These are phyloP conservation scores for Rhodotorula kratochvilovae DNA, from an alignment of 768 basidiomycete species.

Conservation along the genomic window DNA sequence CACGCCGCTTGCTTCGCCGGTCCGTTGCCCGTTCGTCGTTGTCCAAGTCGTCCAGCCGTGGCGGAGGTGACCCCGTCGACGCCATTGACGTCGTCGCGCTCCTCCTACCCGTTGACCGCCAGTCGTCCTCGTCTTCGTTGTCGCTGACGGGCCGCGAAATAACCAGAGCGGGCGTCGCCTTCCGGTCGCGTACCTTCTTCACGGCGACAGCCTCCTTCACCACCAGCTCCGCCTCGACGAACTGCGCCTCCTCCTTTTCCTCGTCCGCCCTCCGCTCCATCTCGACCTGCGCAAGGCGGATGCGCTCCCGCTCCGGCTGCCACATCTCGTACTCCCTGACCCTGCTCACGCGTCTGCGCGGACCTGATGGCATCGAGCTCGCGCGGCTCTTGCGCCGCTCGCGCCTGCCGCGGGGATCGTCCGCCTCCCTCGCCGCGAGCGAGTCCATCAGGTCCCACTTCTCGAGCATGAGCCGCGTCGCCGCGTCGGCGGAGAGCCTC, in stretches of 20 bases:
- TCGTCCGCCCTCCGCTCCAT: slow-evolving; percentile 20
- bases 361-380: not conserved
- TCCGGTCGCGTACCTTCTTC: not conserved
- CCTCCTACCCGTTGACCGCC: not conserved
- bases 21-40: too few relatives aligned
- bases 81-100: not conserved
- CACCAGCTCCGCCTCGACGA: not conserved
- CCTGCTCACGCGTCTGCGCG: slow-evolving; percentile 3
- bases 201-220: not conserved
- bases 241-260: not conserved
- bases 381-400: not conserved
- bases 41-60: not conserved
- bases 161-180: not conserved
- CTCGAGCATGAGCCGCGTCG: slow-evolving; percentile 19
- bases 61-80: not conserved
- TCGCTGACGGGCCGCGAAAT: not conserved
- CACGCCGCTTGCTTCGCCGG: not conserved
- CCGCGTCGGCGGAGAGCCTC: slow-evolving; percentile 8
- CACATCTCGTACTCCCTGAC: slow-evolving; percentile 24
- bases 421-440: not conserved
- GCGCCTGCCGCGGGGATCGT: not conserved
- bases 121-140: not conserved
- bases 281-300: slow-evolving; percentile 28
- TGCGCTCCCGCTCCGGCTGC: slow-evolving; percentile 11
- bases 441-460: slow-evolving; percentile 28